These are phyloP conservation scores for Brassica rapa DNA, from an alignment of 345 rosid genomes.

Conservation along the genomic window DNA sequence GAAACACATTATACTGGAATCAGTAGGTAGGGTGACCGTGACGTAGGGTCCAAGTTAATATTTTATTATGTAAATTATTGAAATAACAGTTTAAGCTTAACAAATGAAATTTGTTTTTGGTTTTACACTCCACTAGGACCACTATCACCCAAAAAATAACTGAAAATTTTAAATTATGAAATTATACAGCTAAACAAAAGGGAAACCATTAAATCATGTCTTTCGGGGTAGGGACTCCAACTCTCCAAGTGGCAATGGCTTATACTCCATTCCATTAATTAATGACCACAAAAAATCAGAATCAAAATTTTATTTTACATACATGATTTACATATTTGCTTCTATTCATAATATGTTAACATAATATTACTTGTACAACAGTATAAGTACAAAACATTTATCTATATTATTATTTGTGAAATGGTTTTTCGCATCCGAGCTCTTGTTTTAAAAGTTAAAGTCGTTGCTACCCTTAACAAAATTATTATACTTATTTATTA, in stretches of 20 bases:
- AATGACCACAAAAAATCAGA: background rate
- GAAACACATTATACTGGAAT: background rate
- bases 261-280: background rate
- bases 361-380: background rate
- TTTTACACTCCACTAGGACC: conserved; percentile 32
- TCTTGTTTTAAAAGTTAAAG: no score
- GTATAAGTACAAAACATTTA: background rate
- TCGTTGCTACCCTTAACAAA: no score
- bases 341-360: background rate
- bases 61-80: background rate
- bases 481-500: no score
- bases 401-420: no score
- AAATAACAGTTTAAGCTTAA: background rate
- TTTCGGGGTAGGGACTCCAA: conserved; percentile 32
- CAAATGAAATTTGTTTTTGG: conserved; percentile 30
- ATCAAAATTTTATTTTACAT: background rate
- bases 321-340: background rate
- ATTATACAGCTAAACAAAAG: conserved; percentile 34
- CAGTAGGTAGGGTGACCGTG: no score
- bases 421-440: no score
- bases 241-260: conserved; percentile 16
- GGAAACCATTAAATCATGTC: conserved; percentile 41
- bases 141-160: conserved; percentile 36
- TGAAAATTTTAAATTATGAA: conserved; percentile 24
- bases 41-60: conserved; percentile 11